These are phyloP conservation scores for Chloroidium sp. DNA, from an alignment of 163 green algal species.

Conservation along the genomic window DNA sequence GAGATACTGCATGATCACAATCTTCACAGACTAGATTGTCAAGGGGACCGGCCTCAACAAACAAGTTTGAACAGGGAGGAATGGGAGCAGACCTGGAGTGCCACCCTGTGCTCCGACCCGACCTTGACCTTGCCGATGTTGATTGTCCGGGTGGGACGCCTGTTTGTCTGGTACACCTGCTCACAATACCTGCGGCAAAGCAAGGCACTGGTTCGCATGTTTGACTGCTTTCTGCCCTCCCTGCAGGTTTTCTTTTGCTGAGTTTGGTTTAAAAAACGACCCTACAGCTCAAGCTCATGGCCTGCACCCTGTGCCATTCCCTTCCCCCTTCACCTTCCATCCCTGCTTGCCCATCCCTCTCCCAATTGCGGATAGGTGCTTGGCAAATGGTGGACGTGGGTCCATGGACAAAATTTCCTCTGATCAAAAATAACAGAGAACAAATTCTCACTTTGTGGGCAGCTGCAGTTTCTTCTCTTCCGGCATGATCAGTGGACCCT, in stretches of 20 bases:
- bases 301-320: too few relatives aligned
- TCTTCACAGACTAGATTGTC: too few relatives aligned
- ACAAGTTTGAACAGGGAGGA: too few relatives aligned
- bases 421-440: neutral
- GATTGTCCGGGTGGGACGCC: slow-evolving; percentile 76
- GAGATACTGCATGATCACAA: too few relatives aligned
- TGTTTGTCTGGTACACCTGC: slow-evolving; percentile 59
- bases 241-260: neutral
- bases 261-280: neutral
- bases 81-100: slow-evolving; percentile 26
- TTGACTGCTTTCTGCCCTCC: neutral
- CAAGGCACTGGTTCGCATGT: neutral
- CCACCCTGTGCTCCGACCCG: slow-evolving; percentile 86
- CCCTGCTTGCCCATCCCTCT: too few relatives aligned
- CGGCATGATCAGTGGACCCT: slow-evolving; percentile 2
- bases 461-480: slow-evolving; percentile 4
- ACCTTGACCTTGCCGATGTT: slow-evolving; percentile 84
- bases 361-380: too few relatives aligned
- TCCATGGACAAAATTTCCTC: too few relatives aligned
- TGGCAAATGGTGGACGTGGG: too few relatives aligned
- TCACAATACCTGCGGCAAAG: slow-evolving; percentile 74
- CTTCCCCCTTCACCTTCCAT: too few relatives aligned
- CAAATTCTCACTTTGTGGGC: neutral
- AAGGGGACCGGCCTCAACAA: too few relatives aligned
- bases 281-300: neutral